phyloP scores from a whole-genome alignment of 1,139 yeast genomes.

The Starmera stellimalicola region DNA sequence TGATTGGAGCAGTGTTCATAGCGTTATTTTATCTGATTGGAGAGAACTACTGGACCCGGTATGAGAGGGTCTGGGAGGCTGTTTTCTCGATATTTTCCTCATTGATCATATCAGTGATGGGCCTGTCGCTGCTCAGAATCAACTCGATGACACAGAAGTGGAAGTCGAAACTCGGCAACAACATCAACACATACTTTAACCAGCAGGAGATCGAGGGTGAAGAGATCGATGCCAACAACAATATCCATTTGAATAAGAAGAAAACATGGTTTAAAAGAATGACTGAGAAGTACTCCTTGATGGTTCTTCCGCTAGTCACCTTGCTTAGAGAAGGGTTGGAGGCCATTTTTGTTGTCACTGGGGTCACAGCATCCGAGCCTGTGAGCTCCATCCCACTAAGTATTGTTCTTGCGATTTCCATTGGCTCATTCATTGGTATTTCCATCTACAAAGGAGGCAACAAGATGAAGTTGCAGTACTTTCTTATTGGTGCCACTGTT shows the following conservation, averaged over 20 bases:
- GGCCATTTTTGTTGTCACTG: constrained; percentile 83
- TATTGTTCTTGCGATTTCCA: constrained; percentile 57
- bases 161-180: constrained; percentile 74
- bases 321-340: constrained; percentile 82
- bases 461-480: constrained; percentile 65
- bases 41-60: constrained; percentile 61
- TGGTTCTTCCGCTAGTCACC: constrained; percentile 70
- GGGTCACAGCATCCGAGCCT: constrained; percentile 63
- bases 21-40: constrained; percentile 68
- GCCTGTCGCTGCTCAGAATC: constrained; percentile 74
- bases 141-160: constrained; percentile 82
- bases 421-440: constrained; percentile 62
- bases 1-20: constrained; percentile 72
- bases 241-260: constrained; percentile 1
- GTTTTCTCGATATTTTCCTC: constrained; percentile 69
- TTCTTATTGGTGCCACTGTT: constrained; percentile 76
- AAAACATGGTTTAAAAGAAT: constrained; percentile 21
- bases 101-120: constrained; percentile 70
- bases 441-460: constrained; percentile 73
- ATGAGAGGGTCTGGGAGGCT: constrained; percentile 88
- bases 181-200: constrained; percentile 37
- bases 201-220: constrained; percentile 20
- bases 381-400: constrained; percentile 71
- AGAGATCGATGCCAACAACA: constrained; percentile 7
- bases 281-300: constrained; percentile 55